Conservation (phyloP, 2,329 filamentous ascomycete genomes). For the Achaetomium macrosporum region DNA sequence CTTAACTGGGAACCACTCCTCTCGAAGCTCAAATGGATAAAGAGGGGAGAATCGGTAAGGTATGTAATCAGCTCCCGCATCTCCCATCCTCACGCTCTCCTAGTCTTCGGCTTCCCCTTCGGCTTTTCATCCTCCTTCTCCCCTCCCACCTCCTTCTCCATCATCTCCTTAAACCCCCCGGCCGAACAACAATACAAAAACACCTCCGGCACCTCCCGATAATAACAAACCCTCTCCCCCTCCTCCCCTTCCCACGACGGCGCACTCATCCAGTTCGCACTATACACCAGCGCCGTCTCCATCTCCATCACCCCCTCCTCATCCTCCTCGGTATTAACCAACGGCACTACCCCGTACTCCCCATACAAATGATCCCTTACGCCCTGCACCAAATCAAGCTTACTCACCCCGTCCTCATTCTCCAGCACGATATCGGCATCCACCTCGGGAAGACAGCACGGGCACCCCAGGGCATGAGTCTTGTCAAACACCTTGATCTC, state of each 20-base stretch:
- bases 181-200: neutral
- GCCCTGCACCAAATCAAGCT: neutral
- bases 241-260: no score
- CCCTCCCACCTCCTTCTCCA: neutral
- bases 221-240: no score
- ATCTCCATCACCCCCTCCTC: neutral
- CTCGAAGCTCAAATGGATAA: no score
- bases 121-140: neutral
- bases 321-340: neutral
- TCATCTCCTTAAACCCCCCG: neutral
- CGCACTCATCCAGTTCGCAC: neutral
- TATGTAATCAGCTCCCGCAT: no score
- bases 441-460: slow-evolving; percentile 1
- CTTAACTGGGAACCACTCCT: no score
- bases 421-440: neutral
- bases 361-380: slow-evolving; percentile 5
- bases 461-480: neutral
- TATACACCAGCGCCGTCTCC: neutral
- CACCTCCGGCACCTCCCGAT: neutral
- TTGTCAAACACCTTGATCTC: slow-evolving; percentile 3
- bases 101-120: no score
- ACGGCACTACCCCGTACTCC: no score
- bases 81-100: no score
- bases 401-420: neutral
- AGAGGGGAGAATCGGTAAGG: no score